phyloP scores from a whole-genome alignment of 2,329 filamentous ascomycete species.

The Phialophora macrospora region DNA sequence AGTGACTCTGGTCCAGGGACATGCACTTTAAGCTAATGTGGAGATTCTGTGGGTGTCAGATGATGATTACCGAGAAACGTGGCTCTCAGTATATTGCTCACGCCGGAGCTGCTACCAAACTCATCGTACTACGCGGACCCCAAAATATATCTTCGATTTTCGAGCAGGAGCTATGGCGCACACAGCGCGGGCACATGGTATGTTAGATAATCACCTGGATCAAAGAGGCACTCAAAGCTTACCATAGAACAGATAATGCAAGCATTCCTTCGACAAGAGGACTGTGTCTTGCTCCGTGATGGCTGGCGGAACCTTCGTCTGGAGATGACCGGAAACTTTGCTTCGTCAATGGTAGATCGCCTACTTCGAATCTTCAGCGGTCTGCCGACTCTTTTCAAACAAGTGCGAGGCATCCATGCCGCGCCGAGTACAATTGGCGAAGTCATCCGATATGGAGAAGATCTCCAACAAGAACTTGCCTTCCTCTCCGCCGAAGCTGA shows the following conservation, averaged over 20 bases:
- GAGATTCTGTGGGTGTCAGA: background rate
- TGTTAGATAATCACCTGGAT: background rate
- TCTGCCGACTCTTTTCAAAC: constrained; percentile 6
- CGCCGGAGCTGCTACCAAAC: background rate
- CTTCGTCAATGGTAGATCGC: constrained; percentile 4
- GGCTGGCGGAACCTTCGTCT: background rate
- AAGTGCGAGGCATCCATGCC: background rate
- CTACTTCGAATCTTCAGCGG: background rate
- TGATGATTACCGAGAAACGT: constrained; percentile 7
- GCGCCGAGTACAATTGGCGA: background rate
- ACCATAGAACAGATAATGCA: background rate
- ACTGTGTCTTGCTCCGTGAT: constrained; percentile 4
- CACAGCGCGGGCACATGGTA: constrained; percentile 4
- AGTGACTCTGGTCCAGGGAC: background rate
- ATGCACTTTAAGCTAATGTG: background rate
- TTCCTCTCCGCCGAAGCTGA: constrained; percentile 1
- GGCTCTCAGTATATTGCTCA: constrained; percentile 5
- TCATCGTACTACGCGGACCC: constrained; percentile 1
- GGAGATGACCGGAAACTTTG: background rate
- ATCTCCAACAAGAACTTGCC: background rate
- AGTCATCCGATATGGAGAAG: background rate
- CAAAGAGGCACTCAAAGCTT: background rate
- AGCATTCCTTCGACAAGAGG: constrained; percentile 10
- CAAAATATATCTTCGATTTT: background rate
- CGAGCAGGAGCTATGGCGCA: constrained; percentile 2